These are phyloP conservation scores for Jatropha multifida DNA, from an alignment of 441 rosid genomes.

Conservation along the genomic window DNA sequence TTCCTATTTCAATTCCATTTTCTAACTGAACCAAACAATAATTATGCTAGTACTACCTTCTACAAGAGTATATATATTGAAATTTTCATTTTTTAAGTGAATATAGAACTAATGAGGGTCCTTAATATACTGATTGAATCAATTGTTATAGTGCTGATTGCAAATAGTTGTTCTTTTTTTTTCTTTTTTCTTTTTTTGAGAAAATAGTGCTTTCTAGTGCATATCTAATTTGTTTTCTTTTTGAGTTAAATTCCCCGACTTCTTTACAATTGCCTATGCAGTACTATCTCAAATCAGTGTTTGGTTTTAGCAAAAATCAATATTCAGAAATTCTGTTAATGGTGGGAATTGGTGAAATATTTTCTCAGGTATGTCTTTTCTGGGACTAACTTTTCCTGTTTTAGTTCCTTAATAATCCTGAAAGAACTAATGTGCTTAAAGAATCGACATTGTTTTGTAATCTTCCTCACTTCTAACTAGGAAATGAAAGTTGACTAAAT, in stretches of 20 bases:
- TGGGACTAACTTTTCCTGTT: background rate
- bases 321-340: constrained; percentile 51
- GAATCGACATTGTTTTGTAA: background rate
- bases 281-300: constrained; percentile 58
- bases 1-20: background rate
- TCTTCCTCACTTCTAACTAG: background rate
- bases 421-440: background rate
- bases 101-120: background rate
- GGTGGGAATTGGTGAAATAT: constrained; percentile 54
- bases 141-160: background rate
- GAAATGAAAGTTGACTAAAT: too few relatives aligned
- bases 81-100: background rate
- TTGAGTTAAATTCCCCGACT: background rate
- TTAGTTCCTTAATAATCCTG: background rate
- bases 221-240: background rate
- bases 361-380: constrained; percentile 44
- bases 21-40: background rate
- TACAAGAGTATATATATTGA: background rate
- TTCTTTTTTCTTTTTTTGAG: too few relatives aligned
- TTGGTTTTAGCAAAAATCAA: constrained; percentile 55
- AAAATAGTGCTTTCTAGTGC: background rate
- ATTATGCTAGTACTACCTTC: background rate
- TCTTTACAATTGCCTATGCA: constrained; percentile 23
- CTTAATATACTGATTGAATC: background rate
- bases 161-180: background rate